phyloP scores from a whole-genome alignment of 2,329 filamentous ascomycete species.

The Metarhizium robertsii region DNA sequence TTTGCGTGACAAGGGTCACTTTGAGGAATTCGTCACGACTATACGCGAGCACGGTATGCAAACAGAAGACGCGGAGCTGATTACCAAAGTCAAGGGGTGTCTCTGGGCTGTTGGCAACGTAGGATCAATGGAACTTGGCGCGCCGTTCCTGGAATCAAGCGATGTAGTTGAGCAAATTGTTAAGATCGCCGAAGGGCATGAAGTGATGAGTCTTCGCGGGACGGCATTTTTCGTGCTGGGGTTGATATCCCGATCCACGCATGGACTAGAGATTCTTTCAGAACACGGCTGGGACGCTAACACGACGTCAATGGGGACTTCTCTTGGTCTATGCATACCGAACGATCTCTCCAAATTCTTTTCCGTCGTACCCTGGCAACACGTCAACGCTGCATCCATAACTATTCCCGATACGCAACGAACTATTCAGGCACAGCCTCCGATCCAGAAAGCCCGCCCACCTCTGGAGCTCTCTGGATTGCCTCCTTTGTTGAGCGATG shows the following conservation, averaged over 20 bases:
- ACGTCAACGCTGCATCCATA: conserved; percentile 38
- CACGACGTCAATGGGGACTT: conserved; percentile 71
- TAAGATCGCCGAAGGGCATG: conserved; percentile 75
- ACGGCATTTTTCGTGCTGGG: conserved; percentile 96
- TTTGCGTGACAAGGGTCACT: conserved; percentile 87
- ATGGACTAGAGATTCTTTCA: conserved; percentile 83
- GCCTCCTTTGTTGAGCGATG: conserved; percentile 42
- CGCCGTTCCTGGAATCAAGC: conserved; percentile 82
- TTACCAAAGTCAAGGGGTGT: conserved; percentile 92
- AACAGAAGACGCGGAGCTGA: conserved; percentile 71
- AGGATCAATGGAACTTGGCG: conserved; percentile 94
- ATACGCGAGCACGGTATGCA: conserved; percentile 84
- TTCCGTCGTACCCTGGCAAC: conserved; percentile 54
- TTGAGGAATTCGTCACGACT: conserved; percentile 82
- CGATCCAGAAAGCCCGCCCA: conserved; percentile 30
- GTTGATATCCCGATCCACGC: conserved; percentile 81
- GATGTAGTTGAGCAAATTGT: conserved; percentile 85
- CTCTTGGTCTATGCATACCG: conserved; percentile 81
- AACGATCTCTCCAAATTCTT: conserved; percentile 70
- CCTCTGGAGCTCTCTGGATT: conserved; percentile 33
- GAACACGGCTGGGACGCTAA: conserved; percentile 92
- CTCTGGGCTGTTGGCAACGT: conserved; percentile 98
- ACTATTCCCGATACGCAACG: conserved; percentile 41
- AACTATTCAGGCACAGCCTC: conserved; percentile 38
- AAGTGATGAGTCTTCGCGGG: conserved; percentile 86